Percentiles rank a stretch among this genome's conserved stretches.
These are phyloP conservation scores for Pleoardoris graminearum DNA, from an alignment of 2,329 filamentous ascomycete species.

Conservation along the genomic window DNA sequence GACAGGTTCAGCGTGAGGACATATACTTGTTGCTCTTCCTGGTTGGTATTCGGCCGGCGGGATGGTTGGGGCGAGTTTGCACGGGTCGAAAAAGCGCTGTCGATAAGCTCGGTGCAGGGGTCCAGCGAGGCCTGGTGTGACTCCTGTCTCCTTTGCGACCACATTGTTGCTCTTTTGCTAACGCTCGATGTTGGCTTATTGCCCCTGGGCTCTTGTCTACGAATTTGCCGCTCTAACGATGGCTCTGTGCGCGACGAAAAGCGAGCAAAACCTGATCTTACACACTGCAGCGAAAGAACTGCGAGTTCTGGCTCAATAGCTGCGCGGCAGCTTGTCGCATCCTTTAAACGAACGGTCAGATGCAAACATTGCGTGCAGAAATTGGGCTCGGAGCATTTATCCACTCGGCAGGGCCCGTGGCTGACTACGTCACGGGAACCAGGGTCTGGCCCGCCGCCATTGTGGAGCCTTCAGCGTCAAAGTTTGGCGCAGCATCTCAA, in stretches of 20 bases:
- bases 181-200: background rate
- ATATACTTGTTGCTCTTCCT: slow-evolving; percentile 45
- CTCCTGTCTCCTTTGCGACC: background rate
- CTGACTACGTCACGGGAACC: slow-evolving; percentile 2
- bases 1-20: slow-evolving; percentile 50
- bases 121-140: background rate
- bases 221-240: background rate
- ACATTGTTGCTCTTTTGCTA: background rate
- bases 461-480: too few relatives aligned
- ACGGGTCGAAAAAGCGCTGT: background rate
- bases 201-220: background rate
- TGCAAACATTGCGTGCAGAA: background rate
- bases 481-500: too few relatives aligned
- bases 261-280: too few relatives aligned
- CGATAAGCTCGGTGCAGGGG: background rate
- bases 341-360: background rate
- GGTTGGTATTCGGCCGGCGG: slow-evolving; percentile 38
- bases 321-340: background rate
- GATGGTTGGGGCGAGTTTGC: slow-evolving; percentile 16
- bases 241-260: background rate
- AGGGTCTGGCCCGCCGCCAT: background rate
- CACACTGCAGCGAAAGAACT: background rate
- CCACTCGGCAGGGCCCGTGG: too few relatives aligned
- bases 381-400: background rate
- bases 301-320: background rate